A percentile compares a stretch with the other conserved stretches of the same genome.
Evolutionary conservation across 805 yeast species (phyloP).

Genomic region (Tetrapisispora arboricola): DNA sequence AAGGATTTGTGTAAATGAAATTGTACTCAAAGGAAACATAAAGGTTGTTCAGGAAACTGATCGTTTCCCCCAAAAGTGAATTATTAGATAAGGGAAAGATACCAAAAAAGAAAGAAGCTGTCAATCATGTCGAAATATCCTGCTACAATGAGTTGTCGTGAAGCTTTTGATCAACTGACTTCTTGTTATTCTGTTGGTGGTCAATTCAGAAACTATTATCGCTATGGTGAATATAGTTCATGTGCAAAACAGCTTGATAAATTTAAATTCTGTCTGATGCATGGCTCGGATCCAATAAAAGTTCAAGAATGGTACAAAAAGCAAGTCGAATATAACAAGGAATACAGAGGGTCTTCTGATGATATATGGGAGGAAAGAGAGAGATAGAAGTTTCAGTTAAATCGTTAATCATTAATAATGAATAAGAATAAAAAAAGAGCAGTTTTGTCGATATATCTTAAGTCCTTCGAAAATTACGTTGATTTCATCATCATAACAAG

Average conservation of each 20-base stretch:
- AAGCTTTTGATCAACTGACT: slow-evolving; percentile 79
- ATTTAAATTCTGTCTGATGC: slow-evolving; percentile 67
- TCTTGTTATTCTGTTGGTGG: slow-evolving; percentile 89
- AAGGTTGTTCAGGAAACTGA: too few species aligned
- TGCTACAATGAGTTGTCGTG: slow-evolving; percentile 55
- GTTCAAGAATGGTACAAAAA: slow-evolving; percentile 66
- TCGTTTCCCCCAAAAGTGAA: too few species aligned
- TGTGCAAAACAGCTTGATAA: slow-evolving; percentile 65
- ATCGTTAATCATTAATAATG: too few species aligned
- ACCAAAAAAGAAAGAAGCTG: too few species aligned
- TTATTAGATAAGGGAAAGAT: too few species aligned
- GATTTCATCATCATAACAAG: too few species aligned
- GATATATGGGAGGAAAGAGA: slow-evolving; percentile 60
- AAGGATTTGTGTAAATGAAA: too few species aligned
- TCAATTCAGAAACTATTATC: slow-evolving; percentile 70
- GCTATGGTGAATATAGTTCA: slow-evolving; percentile 67
- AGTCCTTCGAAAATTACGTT: too few species aligned
- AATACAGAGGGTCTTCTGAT: slow-evolving; percentile 65
- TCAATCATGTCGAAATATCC: slow-evolving; percentile 13
- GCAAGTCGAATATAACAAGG: slow-evolving; percentile 44
- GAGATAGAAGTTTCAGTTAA: not conserved
- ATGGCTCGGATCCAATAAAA: slow-evolving; percentile 43
- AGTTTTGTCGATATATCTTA: too few species aligned
- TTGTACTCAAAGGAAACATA: too few species aligned
- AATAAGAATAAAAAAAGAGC: too few species aligned